Base-by-base conservation (phyloP, 129 eudicot species). In the Scalesia atractyloides region DNA sequence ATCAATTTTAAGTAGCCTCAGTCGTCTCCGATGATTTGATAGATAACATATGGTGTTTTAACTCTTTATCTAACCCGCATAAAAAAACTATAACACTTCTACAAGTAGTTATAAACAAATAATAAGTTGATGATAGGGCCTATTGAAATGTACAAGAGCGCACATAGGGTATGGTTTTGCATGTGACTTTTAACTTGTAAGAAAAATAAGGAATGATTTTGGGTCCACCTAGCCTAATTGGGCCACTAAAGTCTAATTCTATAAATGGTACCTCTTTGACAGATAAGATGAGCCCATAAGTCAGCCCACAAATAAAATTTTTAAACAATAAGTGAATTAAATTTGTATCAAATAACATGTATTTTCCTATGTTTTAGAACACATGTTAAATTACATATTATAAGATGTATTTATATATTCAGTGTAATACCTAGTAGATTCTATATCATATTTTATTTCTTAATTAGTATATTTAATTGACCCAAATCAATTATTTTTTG, bases 141-240 rank as follows among this genome's bases (percentile, higher is more conserved):
- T 19, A 54, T 54, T 54, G 61, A 54, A 54, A 54, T 54, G 61
- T 19, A 54, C 61, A 54, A 54, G 5, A 17, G 33, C 30, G 1
- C 19, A 54, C 33, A 54, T 9, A 54, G 30, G 30, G 18, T 18
- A 19, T 54, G 61, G 13, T 54, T 54, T 54, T 18, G 61, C 61
- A 54, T 18, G 61, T 18, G 61, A 54, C 30, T 54, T 54, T 54
- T 54, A 54, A 54, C 61, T 54, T 54, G 1, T 54, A 54, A 54
- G 61, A 54, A 54, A 53, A 54, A 54, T 33, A 54, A 19, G 14
- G 5, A 54, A 54, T 19, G 3, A 54, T 3, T 54, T 54, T 54
- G 30, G 61, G 61, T 19, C 61, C 26, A 53, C 60, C 59, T 53
- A 7, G 24, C 22, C 20, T 15, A 51, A 51, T 51, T 51, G 54